Conservation (phyloP, 202 grass and related monocot species). For the Miscanthus sacchariflorus region DNA sequence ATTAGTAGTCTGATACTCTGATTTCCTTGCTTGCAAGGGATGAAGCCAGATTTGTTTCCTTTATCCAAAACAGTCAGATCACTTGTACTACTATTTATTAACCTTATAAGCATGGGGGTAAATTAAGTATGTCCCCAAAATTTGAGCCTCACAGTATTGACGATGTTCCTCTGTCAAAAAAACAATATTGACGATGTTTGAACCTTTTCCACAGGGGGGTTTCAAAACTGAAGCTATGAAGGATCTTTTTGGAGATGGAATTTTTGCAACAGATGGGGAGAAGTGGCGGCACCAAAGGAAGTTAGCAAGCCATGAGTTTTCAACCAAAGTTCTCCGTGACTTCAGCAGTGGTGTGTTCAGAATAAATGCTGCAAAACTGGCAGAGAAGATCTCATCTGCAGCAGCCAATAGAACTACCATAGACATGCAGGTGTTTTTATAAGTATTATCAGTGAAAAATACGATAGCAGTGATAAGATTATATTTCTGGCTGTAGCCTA, state of each 20-base stretch:
- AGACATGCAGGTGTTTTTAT: slow-evolving; percentile 46
- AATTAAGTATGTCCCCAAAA: not conserved
- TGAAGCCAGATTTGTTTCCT: no score
- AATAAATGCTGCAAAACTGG: slow-evolving; percentile 49
- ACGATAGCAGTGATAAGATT: not conserved
- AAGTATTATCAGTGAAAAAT: not conserved
- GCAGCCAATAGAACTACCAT: slow-evolving; percentile 30
- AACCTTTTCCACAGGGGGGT: slow-evolving; percentile 40
- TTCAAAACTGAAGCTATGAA: slow-evolving; percentile 49
- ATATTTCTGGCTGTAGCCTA: not conserved
- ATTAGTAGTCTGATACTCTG: no score
- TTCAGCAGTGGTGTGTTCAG: slow-evolving; percentile 68
- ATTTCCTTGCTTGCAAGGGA: no score
- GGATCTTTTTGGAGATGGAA: slow-evolving; percentile 77
- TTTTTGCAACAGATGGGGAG: slow-evolving; percentile 74
- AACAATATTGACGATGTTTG: not conserved
- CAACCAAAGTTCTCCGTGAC: slow-evolving; percentile 62
- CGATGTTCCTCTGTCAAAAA: no score
- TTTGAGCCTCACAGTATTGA: not conserved
- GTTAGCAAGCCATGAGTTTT: slow-evolving; percentile 73
- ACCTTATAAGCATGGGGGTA: not conserved
- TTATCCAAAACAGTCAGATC: not conserved
- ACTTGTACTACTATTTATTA: not conserved
- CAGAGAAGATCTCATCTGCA: slow-evolving; percentile 54
- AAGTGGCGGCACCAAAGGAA: slow-evolving; percentile 81